phyloP scores from a whole-genome alignment of 768 basidiomycete species.

The Xerocomellus dryophilus region DNA sequence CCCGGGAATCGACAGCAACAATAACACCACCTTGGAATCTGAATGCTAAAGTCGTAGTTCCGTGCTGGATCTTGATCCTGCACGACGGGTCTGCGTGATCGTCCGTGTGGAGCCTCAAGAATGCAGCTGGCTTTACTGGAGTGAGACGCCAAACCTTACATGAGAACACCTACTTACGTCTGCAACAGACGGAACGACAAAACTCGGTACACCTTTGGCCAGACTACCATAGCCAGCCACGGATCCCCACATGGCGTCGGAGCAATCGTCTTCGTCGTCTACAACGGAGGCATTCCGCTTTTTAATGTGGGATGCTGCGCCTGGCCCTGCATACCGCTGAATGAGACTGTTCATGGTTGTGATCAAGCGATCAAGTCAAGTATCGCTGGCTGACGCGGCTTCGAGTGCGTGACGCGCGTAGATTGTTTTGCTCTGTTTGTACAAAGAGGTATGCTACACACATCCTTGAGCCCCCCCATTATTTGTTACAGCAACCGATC shows the following conservation, averaged over 20 bases:
- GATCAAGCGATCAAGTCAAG: slow-evolving; percentile 4
- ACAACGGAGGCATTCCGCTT: slow-evolving; percentile 43
- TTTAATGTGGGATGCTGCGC: slow-evolving; percentile 46
- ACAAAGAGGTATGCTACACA: background rate
- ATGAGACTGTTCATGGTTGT: slow-evolving; percentile 70
- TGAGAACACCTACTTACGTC: slow-evolving; percentile 53
- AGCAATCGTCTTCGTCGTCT: slow-evolving; percentile 61
- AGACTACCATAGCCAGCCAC: slow-evolving; percentile 77
- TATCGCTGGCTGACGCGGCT: slow-evolving; percentile 34
- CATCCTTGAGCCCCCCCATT: no score
- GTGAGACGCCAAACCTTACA: slow-evolving; percentile 4
- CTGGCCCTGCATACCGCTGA: slow-evolving; percentile 61
- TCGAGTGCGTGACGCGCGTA: slow-evolving; percentile 21
- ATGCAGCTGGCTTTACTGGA: slow-evolving; percentile 71
- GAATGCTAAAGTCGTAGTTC: slow-evolving; percentile 98
- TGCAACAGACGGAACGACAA: slow-evolving; percentile 67
- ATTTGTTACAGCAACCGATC: no score
- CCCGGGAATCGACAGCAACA: slow-evolving; percentile 98
- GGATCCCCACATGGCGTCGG: slow-evolving; percentile 79
- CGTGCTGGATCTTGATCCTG: slow-evolving; percentile 97
- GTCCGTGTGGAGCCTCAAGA: slow-evolving; percentile 91
- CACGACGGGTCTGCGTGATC: slow-evolving; percentile 92
- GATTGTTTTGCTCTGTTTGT: slow-evolving; percentile 21
- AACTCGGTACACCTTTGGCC: slow-evolving; percentile 66
- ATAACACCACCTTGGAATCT: slow-evolving; percentile 95